A percentile compares a stretch with the other conserved stretches of the same genome.
Evolutionary conservation across 1,284 basidiomycete genomes (phyloP).

Genomic region (Apiotrichum domesticum): DNA sequence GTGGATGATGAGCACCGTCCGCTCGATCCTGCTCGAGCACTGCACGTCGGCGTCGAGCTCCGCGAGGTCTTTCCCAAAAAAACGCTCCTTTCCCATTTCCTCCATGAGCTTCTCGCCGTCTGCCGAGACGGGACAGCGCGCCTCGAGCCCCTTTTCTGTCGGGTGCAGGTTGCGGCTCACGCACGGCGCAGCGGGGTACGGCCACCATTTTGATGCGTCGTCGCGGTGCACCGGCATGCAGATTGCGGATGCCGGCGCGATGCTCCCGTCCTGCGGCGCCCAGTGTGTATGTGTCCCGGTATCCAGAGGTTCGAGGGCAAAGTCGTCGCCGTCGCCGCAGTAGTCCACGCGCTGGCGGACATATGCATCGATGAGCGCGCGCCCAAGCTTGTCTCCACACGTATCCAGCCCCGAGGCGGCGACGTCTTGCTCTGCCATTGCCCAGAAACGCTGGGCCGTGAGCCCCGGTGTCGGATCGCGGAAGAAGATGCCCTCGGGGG

Average conservation of each 20-base stretch:
- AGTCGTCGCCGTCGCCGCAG: slow-evolving; percentile 5
- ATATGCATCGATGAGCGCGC: slow-evolving; percentile 29
- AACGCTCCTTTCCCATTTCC: slow-evolving; percentile 35
- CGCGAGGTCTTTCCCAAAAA: slow-evolving; percentile 25
- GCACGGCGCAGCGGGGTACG: slow-evolving; percentile 36
- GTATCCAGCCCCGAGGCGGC: slow-evolving; percentile 27
- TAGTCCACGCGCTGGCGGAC: slow-evolving; percentile 18
- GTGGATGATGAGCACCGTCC: slow-evolving; percentile 34
- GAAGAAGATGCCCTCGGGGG: slow-evolving; percentile 31
- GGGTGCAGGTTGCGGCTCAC: slow-evolving; percentile 27
- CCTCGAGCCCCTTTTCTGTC: slow-evolving; percentile 8
- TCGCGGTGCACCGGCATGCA: slow-evolving; percentile 31
- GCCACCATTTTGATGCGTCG: slow-evolving; percentile 36
- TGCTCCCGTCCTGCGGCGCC: background rate
- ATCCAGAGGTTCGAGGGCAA: background rate
- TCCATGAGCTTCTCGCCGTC: slow-evolving; percentile 20
- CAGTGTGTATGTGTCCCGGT: background rate
- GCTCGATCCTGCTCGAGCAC: slow-evolving; percentile 19
- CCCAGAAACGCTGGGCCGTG: slow-evolving; percentile 30
- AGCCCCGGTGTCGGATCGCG: slow-evolving; percentile 33
- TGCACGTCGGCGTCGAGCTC: slow-evolving; percentile 7
- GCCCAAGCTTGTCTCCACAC: slow-evolving; percentile 31
- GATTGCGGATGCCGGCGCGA: background rate
- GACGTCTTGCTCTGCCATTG: slow-evolving; percentile 37
- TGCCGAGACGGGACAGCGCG: slow-evolving; percentile 23